These are phyloP conservation scores for Trametes meyenii DNA, from an alignment of 768 basidiomycete genomes.

Conservation along the genomic window DNA sequence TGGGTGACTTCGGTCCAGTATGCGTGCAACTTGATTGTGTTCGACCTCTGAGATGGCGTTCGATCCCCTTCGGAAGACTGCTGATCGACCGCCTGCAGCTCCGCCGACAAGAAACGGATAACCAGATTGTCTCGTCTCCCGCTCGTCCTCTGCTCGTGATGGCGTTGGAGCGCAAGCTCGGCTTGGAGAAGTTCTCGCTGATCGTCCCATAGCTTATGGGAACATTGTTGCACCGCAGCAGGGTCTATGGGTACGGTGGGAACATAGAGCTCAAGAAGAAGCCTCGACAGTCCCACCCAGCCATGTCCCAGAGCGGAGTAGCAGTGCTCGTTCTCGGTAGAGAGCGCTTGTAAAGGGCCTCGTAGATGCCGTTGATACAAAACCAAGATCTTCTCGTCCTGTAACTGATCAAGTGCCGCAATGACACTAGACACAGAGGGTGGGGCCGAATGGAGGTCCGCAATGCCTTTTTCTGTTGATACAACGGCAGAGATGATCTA, in stretches of 20 bases:
- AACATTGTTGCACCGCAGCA: slow-evolving; percentile 59
- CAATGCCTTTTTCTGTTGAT: background rate
- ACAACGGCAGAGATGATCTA: slow-evolving; percentile 10
- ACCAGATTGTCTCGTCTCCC: slow-evolving; percentile 59
- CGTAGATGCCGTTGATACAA: slow-evolving; percentile 16
- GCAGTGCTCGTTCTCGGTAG: background rate
- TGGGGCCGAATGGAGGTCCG: background rate
- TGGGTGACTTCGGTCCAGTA: slow-evolving; percentile 81
- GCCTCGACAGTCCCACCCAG: slow-evolving; percentile 64
- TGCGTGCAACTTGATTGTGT: slow-evolving; percentile 53
- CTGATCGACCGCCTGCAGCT: slow-evolving; percentile 36
- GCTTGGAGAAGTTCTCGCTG: slow-evolving; percentile 44
- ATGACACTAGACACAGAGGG: background rate
- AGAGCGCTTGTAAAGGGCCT: slow-evolving; percentile 1
- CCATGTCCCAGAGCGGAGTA: slow-evolving; percentile 39
- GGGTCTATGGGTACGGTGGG: slow-evolving; percentile 90
- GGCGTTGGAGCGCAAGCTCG: slow-evolving; percentile 56
- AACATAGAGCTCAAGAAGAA: slow-evolving; percentile 72
- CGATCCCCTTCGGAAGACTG: slow-evolving; percentile 33
- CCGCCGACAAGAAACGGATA: slow-evolving; percentile 46
- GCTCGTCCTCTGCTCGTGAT: slow-evolving; percentile 55
- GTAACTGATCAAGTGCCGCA: background rate
- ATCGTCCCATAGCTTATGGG: slow-evolving; percentile 45
- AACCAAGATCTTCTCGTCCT: slow-evolving; percentile 7
- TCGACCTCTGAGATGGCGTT: slow-evolving; percentile 28